These are phyloP conservation scores for Hypomyces perniciosus DNA, from an alignment of 2,329 filamentous ascomycete genomes.

Conservation along the genomic window DNA sequence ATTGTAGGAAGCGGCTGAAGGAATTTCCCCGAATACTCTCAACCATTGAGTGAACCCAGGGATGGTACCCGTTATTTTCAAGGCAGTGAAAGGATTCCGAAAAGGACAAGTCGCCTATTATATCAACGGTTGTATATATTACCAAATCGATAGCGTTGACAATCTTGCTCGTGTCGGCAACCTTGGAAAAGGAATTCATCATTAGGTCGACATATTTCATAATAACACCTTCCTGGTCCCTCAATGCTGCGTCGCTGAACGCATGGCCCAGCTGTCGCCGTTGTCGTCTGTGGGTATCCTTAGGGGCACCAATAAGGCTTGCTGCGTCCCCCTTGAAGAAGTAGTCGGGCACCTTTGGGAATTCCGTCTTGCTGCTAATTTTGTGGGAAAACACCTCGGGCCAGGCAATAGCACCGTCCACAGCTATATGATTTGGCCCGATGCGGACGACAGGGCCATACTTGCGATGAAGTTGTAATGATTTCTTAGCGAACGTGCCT, in stretches of 20 bases:
- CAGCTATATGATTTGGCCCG: conserved; percentile 34
- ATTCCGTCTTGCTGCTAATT: conserved; percentile 16
- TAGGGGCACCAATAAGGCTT: conserved; percentile 14
- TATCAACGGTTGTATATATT: conserved; percentile 35
- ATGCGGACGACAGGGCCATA: conserved; percentile 34
- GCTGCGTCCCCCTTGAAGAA: conserved; percentile 12
- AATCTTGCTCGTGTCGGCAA: conserved; percentile 5
- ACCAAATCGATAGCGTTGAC: conserved; percentile 29
- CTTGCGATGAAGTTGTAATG: conserved; percentile 18
- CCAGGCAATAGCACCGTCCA: conserved; percentile 30
- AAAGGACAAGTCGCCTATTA: conserved; percentile 37
- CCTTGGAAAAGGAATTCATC: conserved; percentile 16
- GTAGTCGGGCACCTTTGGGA: conserved; percentile 1
- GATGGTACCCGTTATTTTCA: conserved; percentile 22
- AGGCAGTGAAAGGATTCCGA: conserved; percentile 36
- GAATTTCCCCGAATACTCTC: conserved; percentile 6
- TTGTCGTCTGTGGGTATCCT: conserved; percentile 17
- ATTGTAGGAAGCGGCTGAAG: conserved; percentile 10
- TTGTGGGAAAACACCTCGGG: conserved; percentile 25
- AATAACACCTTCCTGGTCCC: conserved; percentile 25
- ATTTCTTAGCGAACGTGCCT: conserved; percentile 17
- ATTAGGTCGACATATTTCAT: conserved; percentile 22
- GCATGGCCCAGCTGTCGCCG: conserved; percentile 23
- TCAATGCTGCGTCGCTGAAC: conserved; percentile 26
- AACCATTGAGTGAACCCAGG: conserved; percentile 22